A percentile compares a stretch with the other conserved stretches of the same genome.
These are phyloP conservation scores for Lipomyces yamadae DNA, from an alignment of 805 yeast species.

Conservation along the genomic window DNA sequence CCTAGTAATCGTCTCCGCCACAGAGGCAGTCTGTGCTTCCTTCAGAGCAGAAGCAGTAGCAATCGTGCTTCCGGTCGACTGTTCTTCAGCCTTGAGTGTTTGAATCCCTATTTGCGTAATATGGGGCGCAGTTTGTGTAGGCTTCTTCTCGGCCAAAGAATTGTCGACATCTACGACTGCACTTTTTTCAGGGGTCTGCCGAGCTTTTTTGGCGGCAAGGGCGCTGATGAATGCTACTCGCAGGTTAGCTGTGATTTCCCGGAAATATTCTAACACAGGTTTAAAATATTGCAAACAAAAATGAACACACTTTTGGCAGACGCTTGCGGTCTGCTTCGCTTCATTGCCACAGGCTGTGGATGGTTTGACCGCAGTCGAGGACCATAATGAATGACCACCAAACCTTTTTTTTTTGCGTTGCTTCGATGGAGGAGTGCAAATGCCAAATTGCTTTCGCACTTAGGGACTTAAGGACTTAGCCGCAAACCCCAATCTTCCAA, in stretches of 20 bases:
- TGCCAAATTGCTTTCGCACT: too few species aligned
- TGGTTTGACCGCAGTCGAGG: not conserved
- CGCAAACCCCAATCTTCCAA: too few species aligned
- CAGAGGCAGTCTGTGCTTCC: not conserved
- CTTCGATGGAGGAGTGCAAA: too few species aligned
- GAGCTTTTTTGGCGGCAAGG: constrained; percentile 12
- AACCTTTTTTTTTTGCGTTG: not conserved
- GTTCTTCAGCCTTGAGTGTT: not conserved
- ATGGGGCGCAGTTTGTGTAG: not conserved
- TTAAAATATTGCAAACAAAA: too few species aligned
- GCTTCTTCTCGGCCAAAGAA: not conserved
- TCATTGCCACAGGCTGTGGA: not conserved
- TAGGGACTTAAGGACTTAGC: too few species aligned
- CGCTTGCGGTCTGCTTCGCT: constrained; percentile 6
- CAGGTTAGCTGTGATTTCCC: not conserved
- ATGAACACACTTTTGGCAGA: constrained; percentile 25
- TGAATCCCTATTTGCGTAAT: not conserved
- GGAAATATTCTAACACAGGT: not conserved
- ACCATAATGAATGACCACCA: not conserved
- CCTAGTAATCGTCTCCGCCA: not conserved
- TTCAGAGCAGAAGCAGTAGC: not conserved
- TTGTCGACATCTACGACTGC: not conserved
- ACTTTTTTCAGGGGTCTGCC: constrained; percentile 5
- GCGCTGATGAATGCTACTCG: constrained; percentile 19
- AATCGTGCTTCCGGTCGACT: not conserved